Conservation (phyloP, 257 asterid species). For the Ilex asprella region DNA sequence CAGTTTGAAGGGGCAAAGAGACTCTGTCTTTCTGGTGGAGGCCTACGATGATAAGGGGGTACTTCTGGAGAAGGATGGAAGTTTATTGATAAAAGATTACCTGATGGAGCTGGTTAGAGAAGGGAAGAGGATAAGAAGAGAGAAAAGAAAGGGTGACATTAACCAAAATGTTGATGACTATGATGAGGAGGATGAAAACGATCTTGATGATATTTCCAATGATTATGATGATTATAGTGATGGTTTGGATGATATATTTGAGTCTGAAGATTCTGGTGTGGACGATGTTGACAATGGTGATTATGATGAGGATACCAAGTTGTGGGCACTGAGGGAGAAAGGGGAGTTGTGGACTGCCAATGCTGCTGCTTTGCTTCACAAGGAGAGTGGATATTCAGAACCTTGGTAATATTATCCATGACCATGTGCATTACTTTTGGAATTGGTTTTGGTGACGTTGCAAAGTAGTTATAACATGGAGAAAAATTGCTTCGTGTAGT, state of each 20-base stretch:
- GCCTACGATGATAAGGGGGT: constrained; percentile 61
- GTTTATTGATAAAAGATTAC: constrained; percentile 45
- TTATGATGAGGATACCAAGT: constrained; percentile 25
- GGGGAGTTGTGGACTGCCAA: constrained; percentile 59
- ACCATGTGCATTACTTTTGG: too few species aligned
- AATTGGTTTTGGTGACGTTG: too few species aligned
- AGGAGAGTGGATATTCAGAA: constrained; percentile 23
- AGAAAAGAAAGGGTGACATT: constrained; percentile 34
- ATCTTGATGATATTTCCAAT: constrained; percentile 9
- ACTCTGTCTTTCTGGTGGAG: constrained; percentile 85
- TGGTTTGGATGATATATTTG: constrained; percentile 73
- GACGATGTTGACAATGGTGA: constrained; percentile 29
- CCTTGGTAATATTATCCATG: constrained; percentile 47
- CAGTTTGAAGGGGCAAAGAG: constrained; percentile 82
- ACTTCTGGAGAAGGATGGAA: constrained; percentile 53
- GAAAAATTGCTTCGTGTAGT: too few species aligned
- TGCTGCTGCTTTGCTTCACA: constrained; percentile 14
- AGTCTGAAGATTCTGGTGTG: constrained; percentile 30
- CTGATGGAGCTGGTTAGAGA: constrained; percentile 53
- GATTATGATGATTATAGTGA: constrained; percentile 39
- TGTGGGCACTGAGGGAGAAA: constrained; percentile 20
- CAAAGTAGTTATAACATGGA: too few species aligned
- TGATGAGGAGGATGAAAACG: constrained; percentile 18
- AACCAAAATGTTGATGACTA: constrained; percentile 6
- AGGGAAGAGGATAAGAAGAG: constrained; percentile 71